Evolutionary conservation across 108 stramenopile species (phyloP).

Genomic region (Nitzschia sp.): DNA sequence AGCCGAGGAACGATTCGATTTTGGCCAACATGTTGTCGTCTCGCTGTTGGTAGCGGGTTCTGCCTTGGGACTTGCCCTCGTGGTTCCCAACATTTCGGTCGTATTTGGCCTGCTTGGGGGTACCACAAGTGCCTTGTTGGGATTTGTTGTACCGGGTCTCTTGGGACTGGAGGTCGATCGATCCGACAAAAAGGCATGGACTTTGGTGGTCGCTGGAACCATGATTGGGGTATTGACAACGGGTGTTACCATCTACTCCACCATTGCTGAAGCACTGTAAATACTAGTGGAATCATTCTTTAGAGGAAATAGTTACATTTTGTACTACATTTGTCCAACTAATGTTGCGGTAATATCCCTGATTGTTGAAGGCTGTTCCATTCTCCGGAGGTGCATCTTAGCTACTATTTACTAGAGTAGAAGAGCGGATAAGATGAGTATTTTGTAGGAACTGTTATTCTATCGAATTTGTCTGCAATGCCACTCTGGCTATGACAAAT

Average conservation of each 20-base stretch:
- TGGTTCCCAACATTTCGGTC: constrained; percentile 70
- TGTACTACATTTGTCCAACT: too few relatives aligned
- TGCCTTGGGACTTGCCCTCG: constrained; percentile 61
- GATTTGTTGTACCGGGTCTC: constrained; percentile 74
- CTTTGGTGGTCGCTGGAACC: constrained; percentile 57
- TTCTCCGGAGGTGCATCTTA: too few relatives aligned
- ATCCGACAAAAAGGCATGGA: constrained; percentile 36
- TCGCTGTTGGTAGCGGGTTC: constrained; percentile 49
- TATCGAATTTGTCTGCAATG: too few relatives aligned
- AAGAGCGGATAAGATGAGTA: too few relatives aligned
- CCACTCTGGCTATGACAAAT: too few relatives aligned
- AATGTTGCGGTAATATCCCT: too few relatives aligned
- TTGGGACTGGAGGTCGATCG: constrained; percentile 42
- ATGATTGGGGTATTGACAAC: constrained; percentile 64
- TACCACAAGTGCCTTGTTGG: constrained; percentile 60
- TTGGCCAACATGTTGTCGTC: constrained; percentile 21
- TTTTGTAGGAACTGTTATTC: too few relatives aligned
- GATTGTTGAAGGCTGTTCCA: too few relatives aligned
- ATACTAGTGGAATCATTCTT: background rate
- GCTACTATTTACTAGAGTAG: too few relatives aligned
- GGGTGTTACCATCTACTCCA: constrained; percentile 58
- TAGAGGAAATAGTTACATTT: background rate
- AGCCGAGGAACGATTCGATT: constrained; percentile 22
- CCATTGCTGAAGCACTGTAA: constrained; percentile 15
- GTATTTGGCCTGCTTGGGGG: constrained; percentile 81